Evolutionary conservation across 2,329 filamentous ascomycete species (phyloP).

Genomic region (Calonectria montana): DNA sequence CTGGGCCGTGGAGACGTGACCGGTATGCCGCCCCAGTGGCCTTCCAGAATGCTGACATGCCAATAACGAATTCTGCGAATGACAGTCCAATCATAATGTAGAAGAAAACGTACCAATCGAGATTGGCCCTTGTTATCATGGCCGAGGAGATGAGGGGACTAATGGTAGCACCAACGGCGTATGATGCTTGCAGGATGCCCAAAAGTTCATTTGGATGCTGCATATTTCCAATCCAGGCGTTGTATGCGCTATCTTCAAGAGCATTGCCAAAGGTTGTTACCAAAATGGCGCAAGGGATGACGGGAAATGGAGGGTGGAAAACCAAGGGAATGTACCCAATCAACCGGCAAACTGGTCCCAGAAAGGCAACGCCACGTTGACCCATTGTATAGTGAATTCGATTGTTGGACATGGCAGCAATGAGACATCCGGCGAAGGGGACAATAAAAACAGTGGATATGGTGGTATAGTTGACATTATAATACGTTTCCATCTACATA

Average conservation of each 20-base stretch:
- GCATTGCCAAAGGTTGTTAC: background rate
- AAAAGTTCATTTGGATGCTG: background rate
- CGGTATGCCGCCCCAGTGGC: background rate
- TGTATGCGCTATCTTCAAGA: background rate
- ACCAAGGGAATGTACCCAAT: background rate
- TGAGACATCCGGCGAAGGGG: background rate
- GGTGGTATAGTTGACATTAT: background rate
- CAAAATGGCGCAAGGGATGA: background rate
- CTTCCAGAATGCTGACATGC: background rate
- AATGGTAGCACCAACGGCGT: background rate
- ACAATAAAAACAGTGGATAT: background rate
- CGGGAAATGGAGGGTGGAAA: background rate
- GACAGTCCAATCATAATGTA: background rate
- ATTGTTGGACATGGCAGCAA: background rate
- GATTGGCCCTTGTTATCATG: background rate
- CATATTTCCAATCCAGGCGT: conserved; percentile 3
- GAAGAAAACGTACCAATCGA: background rate
- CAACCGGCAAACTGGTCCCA: background rate
- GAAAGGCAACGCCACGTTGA: background rate
- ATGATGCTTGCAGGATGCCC: background rate
- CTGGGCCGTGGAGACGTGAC: background rate
- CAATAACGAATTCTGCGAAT: background rate
- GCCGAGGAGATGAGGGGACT: background rate
- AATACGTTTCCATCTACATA: background rate
- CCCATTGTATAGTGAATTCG: background rate